Evolutionary conservation across 345 rosid species (phyloP).

Genomic region (Citrus reticulata): DNA sequence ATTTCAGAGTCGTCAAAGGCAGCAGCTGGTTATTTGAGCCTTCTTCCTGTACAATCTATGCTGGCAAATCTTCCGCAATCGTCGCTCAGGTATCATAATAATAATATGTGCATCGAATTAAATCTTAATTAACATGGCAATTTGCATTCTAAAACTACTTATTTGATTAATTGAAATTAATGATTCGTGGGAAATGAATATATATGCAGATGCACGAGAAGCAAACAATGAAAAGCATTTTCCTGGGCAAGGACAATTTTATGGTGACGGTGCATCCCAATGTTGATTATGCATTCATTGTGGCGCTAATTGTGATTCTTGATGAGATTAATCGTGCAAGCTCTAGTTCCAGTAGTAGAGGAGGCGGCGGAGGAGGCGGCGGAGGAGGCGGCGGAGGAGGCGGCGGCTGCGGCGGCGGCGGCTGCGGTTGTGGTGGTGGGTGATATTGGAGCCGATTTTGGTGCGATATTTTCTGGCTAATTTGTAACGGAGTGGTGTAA

Average conservation of each 20-base stretch:
- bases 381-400: too few relatives aligned
- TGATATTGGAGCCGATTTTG: neutral
- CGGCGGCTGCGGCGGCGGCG: too few relatives aligned
- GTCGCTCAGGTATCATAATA: constrained; percentile 16
- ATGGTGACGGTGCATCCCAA: constrained; percentile 16
- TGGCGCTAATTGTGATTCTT: constrained; percentile 10
- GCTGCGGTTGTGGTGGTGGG: neutral
- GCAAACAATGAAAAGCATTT: neutral
- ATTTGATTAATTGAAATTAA: too few relatives aligned
- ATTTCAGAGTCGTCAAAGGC: constrained; percentile 14
- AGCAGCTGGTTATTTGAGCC: constrained; percentile 13
- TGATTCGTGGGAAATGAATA: too few relatives aligned
- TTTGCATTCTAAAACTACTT: too few relatives aligned
- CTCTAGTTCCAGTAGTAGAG: neutral
- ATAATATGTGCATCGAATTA: too few relatives aligned
- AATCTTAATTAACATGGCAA: too few relatives aligned
- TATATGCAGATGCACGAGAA: constrained; percentile 11
- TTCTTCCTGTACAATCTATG: constrained; percentile 14
- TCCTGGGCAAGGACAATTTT: constrained; percentile 12
- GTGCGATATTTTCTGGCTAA: too few relatives aligned
- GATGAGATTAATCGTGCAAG: neutral
- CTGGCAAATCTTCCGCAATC: constrained; percentile 7
- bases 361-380: too few relatives aligned
- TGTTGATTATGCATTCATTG: constrained; percentile 12
- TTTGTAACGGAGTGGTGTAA: too few relatives aligned